Evolutionary conservation across 371 early-diverging fungal species (phyloP).

Genomic region (Mortierella sp.): DNA sequence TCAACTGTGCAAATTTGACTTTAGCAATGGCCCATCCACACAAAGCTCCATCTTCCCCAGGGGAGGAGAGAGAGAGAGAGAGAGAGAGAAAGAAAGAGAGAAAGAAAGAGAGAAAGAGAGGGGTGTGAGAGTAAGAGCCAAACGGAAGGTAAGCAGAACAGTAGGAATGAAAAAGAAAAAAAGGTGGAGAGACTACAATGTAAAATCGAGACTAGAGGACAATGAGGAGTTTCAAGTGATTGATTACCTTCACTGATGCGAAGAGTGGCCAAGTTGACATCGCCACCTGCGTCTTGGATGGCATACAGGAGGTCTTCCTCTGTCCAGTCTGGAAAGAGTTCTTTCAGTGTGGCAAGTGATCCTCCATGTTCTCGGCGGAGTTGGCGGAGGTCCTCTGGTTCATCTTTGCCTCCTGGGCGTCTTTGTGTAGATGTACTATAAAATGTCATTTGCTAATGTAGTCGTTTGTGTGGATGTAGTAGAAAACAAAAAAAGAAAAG

Average conservation of each 20-base stretch:
- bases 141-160: constrained; percentile 3
- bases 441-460: constrained; percentile 19
- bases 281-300: constrained; percentile 89
- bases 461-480: not conserved
- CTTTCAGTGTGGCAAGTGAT: constrained; percentile 80
- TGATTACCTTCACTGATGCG: constrained; percentile 89
- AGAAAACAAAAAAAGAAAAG: not conserved
- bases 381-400: constrained; percentile 75
- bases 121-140: not conserved
- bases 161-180: not conserved
- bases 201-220: not conserved
- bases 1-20: not conserved
- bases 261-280: constrained; percentile 83
- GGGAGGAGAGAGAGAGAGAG: not conserved
- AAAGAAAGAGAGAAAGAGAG: not conserved
- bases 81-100: not conserved
- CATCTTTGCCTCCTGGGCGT: constrained; percentile 58
- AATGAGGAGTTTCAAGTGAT: not conserved
- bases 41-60: constrained; percentile 5
- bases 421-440: constrained; percentile 45
- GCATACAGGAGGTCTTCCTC: constrained; percentile 90
- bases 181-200: not conserved
- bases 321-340: constrained; percentile 91
- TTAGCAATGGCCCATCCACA: not conserved
- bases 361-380: constrained; percentile 74